Conservation (phyloP, 2,329 filamentous ascomycete species). For the Phaeophleospora eucalypticola region DNA sequence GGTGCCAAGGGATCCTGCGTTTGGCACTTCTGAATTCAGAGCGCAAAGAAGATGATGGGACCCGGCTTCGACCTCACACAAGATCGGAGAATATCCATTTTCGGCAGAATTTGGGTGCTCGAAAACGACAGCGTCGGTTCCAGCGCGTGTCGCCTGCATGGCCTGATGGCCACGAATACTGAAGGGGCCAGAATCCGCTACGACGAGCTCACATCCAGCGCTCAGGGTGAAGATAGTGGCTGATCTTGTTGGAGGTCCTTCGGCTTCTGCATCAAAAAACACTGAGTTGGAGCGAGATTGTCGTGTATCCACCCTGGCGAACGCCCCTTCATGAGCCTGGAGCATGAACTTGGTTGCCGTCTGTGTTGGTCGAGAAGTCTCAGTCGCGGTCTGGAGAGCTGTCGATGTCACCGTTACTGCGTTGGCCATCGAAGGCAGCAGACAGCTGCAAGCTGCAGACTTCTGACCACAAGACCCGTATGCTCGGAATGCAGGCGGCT, state of each 20-base stretch:
- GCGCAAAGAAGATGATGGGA: not conserved
- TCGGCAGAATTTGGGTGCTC: not conserved
- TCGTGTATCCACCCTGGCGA: not conserved
- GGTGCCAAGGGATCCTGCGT: not conserved
- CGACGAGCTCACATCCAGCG: not conserved
- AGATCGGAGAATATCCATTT: not conserved
- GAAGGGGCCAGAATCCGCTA: not conserved
- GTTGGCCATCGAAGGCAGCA: not conserved
- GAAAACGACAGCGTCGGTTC: conserved; percentile 5
- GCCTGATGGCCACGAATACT: not conserved
- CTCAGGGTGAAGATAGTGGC: not conserved
- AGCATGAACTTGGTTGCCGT: not conserved
- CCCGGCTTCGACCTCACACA: not conserved
- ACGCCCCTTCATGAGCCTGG: not conserved
- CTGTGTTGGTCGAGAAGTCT: not conserved
- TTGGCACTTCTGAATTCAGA: not conserved
- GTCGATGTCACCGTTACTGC: not conserved
- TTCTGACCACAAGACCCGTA: not conserved
- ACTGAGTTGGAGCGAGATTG: not conserved
- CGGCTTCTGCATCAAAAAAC: not conserved
- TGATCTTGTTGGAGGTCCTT: not conserved
- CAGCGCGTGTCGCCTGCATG: conserved; percentile 5
- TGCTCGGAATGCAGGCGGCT: not conserved
- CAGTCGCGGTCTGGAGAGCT: not conserved
- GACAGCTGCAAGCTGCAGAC: not conserved